Base-by-base conservation (phyloP, 352 stramenopile genomes). In the Phytophthora litchii region DNA sequence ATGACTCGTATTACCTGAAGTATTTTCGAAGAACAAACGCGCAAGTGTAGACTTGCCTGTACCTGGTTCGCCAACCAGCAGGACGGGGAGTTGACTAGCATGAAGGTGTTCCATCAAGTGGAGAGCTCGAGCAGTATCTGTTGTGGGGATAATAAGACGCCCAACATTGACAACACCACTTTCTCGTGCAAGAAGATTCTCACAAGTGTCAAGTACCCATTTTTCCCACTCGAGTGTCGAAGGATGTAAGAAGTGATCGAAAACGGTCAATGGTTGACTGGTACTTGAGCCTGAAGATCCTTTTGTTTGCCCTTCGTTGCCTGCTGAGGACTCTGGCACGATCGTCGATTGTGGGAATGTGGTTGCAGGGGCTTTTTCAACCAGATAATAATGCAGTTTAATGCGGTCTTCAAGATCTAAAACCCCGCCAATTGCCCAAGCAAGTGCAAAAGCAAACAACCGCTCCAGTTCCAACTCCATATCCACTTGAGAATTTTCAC, bases 221-320 rank as follows among this genome's bases (percentile, higher is more conserved):
- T 80, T 80, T 54, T 96, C 88, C 91, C 91, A 97, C 38, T 96
- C 89, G 19, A 97, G 83, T 11, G 88, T 96, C 46, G 89, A 89
- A 6, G 78, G 61, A 60, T 97, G 92, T 13, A 97, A 74, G 23
- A 88, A 92, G 58, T 92, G 96, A 38, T 98, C 94, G 48, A 97
- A 98, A 31, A 98, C 84, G 16, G 89, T 97, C 45, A 51, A 29
- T 31, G 23, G 11, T 5, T 60, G 38, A 25, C 10, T 49, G 6
- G 36, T 19, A 20, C 50, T 55, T 3, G 55, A 27, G 36, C 3
- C 23, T 27, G 41, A 16, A 14, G 54, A 41, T 46, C 38, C 53
- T 46, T 54, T 56, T 36, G 23, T 8, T 19, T 40, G 43, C 17
- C 21, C 36, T 40, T 60, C 61, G 19, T 52, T 27, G 8, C 32